Evolutionary conservation across 2,329 filamentous ascomycete species (phyloP), one percentile per base, ranked within the genome.

Genomic region (Ascochyta lentis): DNA sequence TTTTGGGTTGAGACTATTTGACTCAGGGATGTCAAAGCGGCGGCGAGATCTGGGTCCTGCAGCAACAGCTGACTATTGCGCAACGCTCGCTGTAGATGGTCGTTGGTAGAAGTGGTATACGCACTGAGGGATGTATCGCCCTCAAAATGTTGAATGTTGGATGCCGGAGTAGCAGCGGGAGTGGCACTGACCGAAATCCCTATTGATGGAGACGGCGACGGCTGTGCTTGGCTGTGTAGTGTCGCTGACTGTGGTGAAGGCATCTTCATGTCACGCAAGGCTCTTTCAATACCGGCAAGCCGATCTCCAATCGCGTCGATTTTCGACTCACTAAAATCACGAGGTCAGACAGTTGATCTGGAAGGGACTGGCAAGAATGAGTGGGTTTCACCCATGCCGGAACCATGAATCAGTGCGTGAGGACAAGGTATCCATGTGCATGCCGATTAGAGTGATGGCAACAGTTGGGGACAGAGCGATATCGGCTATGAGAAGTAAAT

Each of bases 221-320:
- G 24, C 2, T 54, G 40, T 31, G 29, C 19, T 16, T 49, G 40
- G 27, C 24, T 39, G 10, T 34, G 23, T 29, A 29, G 33, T 23
- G 49, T 41, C 24, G 55, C 16, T 15, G 26, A 19, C 10, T 37
- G 46, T 19, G 31, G 37, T 16, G 31, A 38, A 34, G 42, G 16
- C 26, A 31, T 48, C 22, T 48, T 55, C 37, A 58, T 41, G 16
- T 58, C 50, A 26, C 42, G 45, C 15, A 76, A 59, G 4, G 59
- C 50, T 38, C 59, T 47, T 52, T 75, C 72, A 40, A 78, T 76
- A 39, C 58, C 53, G 6, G 59, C 56, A 33, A 67, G 49, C 38
- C 57, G 51, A 24, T 54, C 48, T n/a, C 64, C 70, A 37, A 76
- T 75, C 1, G 66, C 63, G 34, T 77, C 74, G 24, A 78, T 75